These are phyloP conservation scores for Wallacemonas sp. DNA, from an alignment of 208 protist genomes.

Conservation along the genomic window DNA sequence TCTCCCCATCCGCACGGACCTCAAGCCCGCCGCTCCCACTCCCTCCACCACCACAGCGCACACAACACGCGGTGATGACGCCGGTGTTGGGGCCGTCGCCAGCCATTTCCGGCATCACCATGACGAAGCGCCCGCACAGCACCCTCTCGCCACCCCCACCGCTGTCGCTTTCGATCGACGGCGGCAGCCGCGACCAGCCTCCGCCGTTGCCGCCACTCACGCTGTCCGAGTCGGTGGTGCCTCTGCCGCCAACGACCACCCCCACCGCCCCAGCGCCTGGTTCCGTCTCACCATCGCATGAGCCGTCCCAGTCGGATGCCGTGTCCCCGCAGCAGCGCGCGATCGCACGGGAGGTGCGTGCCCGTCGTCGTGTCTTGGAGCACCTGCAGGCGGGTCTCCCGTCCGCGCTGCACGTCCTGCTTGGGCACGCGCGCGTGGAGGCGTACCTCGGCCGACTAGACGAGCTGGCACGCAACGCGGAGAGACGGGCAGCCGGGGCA, in stretches of 20 bases:
- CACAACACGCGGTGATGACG: slow-evolving; percentile 11
- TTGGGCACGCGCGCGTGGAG: not conserved
- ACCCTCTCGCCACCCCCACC: too few species aligned
- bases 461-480: not conserved
- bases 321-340: not conserved
- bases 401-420: not conserved
- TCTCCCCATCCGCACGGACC: slow-evolving; percentile 6
- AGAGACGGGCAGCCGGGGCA: not conserved
- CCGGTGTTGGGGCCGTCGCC: not conserved
- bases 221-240: slow-evolving; percentile 8
- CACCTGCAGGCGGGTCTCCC: not conserved
- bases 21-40: not conserved
- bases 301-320: not conserved
- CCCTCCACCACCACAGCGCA: slow-evolving; percentile 5
- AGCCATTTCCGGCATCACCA: not conserved
- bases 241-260: not conserved
- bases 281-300: not conserved
- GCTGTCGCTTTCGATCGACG: too few species aligned
- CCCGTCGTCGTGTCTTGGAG: not conserved
- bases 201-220: slow-evolving; percentile 5
- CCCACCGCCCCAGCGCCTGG: not conserved
- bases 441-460: not conserved
- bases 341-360: not conserved
- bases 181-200: too few species aligned
- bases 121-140: not conserved